A percentile compares a stretch with the other conserved stretches of the same genome.
Conservation (phyloP, 1,284 basidiomycete species). For the Cutaneotrichosporon spelunceum region DNA sequence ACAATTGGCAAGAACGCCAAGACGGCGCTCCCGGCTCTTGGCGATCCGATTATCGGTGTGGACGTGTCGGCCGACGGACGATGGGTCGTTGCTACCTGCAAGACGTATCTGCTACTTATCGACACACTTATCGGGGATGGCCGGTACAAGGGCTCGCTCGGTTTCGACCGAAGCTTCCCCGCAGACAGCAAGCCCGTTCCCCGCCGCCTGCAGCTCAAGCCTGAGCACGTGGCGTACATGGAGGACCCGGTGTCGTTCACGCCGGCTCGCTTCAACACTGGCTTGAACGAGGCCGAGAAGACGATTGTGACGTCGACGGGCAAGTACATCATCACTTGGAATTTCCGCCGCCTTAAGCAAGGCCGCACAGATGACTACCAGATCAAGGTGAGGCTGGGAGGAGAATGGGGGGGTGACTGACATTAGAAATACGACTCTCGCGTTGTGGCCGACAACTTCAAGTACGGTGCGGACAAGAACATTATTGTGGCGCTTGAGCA, state of each 20-base stretch:
- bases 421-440: slow-evolving; percentile 72
- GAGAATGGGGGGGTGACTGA: slow-evolving; percentile 9
- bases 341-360: slow-evolving; percentile 91
- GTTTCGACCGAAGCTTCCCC: slow-evolving; percentile 95
- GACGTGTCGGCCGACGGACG: slow-evolving; percentile 93
- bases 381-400: slow-evolving; percentile 66
- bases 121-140: slow-evolving; percentile 94
- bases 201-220: slow-evolving; percentile 78
- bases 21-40: slow-evolving; percentile 92
- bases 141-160: slow-evolving; percentile 76
- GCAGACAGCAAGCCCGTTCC: slow-evolving; percentile 90
- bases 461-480: slow-evolving; percentile 89
- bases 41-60: slow-evolving; percentile 90
- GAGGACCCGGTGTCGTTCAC: slow-evolving; percentile 82
- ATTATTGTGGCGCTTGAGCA: slow-evolving; percentile 94
- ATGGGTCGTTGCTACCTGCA: slow-evolving; percentile 94
- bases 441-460: slow-evolving; percentile 95
- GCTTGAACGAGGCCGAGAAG: slow-evolving; percentile 80
- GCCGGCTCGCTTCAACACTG: slow-evolving; percentile 92
- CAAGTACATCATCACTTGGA: slow-evolving; percentile 92
- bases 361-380: slow-evolving; percentile 87
- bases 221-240: slow-evolving; percentile 96
- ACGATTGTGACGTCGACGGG: slow-evolving; percentile 96
- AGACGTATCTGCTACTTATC: slow-evolving; percentile 89
- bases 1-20: slow-evolving; percentile 98